Evolutionary conservation across 169 alveolate species (phyloP).

Genomic region (Miamiensis avidus): DNA sequence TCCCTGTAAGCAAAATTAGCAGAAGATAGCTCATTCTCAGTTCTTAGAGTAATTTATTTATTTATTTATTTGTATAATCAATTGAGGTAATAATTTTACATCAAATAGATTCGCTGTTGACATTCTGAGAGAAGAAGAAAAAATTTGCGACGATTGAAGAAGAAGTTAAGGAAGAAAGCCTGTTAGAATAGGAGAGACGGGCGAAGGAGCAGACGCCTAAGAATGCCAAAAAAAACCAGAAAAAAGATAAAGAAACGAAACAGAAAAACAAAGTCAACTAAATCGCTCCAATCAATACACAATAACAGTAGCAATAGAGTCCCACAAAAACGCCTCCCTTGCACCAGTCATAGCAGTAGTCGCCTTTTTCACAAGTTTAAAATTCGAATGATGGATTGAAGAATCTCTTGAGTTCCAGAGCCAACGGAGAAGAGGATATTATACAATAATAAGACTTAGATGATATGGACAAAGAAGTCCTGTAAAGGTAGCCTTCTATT

Average conservation of each 20-base stretch:
- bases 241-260: not conserved
- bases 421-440: too few relatives aligned
- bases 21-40: slow-evolving; percentile 25
- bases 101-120: slow-evolving; percentile 17
- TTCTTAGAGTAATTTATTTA: slow-evolving; percentile 18
- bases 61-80: not conserved
- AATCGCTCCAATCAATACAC: not conserved
- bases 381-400: too few relatives aligned
- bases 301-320: not conserved
- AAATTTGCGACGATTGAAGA: slow-evolving; percentile 6
- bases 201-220: not conserved
- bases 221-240: not conserved
- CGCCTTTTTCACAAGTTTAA: too few relatives aligned
- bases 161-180: not conserved
- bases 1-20: slow-evolving; percentile 44
- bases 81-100: too few relatives aligned
- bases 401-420: too few relatives aligned
- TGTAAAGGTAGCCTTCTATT: not conserved
- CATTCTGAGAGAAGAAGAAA: slow-evolving; percentile 38
- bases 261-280: not conserved
- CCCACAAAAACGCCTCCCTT: too few relatives aligned
- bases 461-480: too few relatives aligned
- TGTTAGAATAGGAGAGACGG: not conserved
- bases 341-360: too few relatives aligned
- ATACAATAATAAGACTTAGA: too few relatives aligned